A percentile compares a stretch with the other conserved stretches of the same genome.
These are phyloP conservation scores for Chimonanthus salicifolius DNA, from an alignment of 164 flowering plant genomes.

Conservation along the genomic window DNA sequence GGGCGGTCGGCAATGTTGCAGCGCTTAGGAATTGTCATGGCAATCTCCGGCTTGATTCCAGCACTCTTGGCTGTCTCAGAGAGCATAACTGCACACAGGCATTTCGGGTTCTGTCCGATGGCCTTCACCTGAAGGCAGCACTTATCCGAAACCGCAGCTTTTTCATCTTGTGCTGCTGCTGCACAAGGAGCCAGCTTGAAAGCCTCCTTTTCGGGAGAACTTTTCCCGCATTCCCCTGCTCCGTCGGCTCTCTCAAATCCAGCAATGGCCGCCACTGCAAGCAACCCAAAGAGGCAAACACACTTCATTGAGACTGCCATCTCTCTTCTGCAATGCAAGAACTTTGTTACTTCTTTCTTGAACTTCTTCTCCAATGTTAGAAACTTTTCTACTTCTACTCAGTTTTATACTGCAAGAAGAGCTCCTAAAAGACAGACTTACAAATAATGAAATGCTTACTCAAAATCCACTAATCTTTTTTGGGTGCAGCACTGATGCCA, in stretches of 20 bases:
- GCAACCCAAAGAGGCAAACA: conserved; percentile 24
- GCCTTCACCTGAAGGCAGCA: conserved; percentile 45
- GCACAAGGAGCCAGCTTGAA: conserved; percentile 47
- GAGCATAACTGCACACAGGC: conserved; percentile 76
- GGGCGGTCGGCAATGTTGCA: conserved; percentile 80
- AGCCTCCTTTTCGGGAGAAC: conserved; percentile 40
- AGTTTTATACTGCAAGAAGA: neutral
- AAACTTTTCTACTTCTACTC: neutral
- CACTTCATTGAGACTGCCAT: conserved; percentile 31
- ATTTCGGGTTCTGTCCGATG: conserved; percentile 51
- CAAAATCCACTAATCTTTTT: conserved; percentile 20
- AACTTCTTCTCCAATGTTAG: neutral
- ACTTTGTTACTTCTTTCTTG: conserved; percentile 2
- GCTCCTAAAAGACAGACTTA: neutral
- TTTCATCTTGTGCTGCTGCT: conserved; percentile 37
- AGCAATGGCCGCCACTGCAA: conserved; percentile 21
- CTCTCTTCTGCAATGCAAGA: conserved; percentile 13
- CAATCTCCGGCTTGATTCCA: conserved; percentile 52
- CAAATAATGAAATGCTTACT: neutral
- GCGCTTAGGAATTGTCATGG: conserved; percentile 67
- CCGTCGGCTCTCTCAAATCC: conserved; percentile 23
- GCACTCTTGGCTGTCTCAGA: conserved; percentile 47
- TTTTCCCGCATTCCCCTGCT: conserved; percentile 48
- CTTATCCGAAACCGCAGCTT: conserved; percentile 26
- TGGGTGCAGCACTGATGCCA: conserved; percentile 36